phyloP scores from a whole-genome alignment of 2,329 filamentous ascomycete species.

The Calonectria montana region DNA sequence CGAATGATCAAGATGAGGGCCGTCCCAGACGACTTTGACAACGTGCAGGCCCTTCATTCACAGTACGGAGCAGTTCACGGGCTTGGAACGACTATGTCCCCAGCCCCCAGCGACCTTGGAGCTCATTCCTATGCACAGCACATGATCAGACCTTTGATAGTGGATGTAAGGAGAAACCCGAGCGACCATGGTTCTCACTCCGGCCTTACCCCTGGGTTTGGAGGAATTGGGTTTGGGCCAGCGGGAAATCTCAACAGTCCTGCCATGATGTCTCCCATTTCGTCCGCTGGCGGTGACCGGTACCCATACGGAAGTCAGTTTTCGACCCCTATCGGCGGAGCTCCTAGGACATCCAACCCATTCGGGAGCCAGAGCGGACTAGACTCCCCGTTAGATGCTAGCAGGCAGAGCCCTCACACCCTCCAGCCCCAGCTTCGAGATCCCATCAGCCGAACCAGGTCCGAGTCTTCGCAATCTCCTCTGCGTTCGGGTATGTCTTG shows the following conservation, averaged over 20 bases:
- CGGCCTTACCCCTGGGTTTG: slow-evolving; percentile 75
- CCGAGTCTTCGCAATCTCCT: slow-evolving; percentile 69
- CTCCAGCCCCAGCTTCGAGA: slow-evolving; percentile 70
- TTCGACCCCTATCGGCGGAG: slow-evolving; percentile 58
- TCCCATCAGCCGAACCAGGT: slow-evolving; percentile 66
- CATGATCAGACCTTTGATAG: slow-evolving; percentile 75
- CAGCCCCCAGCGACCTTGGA: slow-evolving; percentile 59
- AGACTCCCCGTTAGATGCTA: slow-evolving; percentile 58
- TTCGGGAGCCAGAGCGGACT: slow-evolving; percentile 63
- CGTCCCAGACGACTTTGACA: slow-evolving; percentile 78
- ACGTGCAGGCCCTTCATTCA: slow-evolving; percentile 75
- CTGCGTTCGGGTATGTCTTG: slow-evolving; percentile 71
- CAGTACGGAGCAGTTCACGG: slow-evolving; percentile 72
- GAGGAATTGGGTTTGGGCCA: slow-evolving; percentile 73
- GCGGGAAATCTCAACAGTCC: slow-evolving; percentile 61
- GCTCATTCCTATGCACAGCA: slow-evolving; percentile 66
- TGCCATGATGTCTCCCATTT: slow-evolving; percentile 69
- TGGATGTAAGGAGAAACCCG: slow-evolving; percentile 74
- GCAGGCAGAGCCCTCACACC: slow-evolving; percentile 60
- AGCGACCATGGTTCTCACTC: slow-evolving; percentile 76
- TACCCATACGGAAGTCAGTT: slow-evolving; percentile 64
- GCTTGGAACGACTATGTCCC: slow-evolving; percentile 59
- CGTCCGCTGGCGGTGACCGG: slow-evolving; percentile 64
- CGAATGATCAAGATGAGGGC: slow-evolving; percentile 79
- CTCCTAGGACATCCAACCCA: slow-evolving; percentile 63